These are phyloP conservation scores for Monilinia vaccinii-corymbosi DNA, from an alignment of 2,329 filamentous ascomycete genomes.

Conservation along the genomic window DNA sequence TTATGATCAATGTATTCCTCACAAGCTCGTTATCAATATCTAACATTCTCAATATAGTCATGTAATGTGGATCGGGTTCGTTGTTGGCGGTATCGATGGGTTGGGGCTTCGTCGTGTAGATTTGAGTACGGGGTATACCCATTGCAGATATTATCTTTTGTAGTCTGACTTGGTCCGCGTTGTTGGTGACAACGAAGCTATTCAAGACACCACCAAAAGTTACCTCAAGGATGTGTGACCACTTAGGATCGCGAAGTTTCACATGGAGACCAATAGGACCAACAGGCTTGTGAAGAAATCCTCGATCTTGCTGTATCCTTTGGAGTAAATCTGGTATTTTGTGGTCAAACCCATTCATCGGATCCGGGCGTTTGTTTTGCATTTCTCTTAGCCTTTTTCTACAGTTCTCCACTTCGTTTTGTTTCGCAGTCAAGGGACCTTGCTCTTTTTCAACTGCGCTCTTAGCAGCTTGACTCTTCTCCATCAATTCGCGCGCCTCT, in stretches of 20 bases:
- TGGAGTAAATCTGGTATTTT: conserved; percentile 55
- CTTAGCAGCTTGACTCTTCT: conserved; percentile 29
- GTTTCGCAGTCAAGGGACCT: conserved; percentile 36
- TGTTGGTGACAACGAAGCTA: conserved; percentile 73
- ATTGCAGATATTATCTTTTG: conserved; percentile 52
- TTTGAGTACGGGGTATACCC: conserved; percentile 32
- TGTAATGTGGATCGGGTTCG: conserved; percentile 63
- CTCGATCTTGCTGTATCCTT: conserved; percentile 58
- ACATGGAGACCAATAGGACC: conserved; percentile 78
- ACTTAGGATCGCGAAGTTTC: conserved; percentile 66
- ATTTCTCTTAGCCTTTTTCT: conserved; percentile 43
- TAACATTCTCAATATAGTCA: conserved; percentile 73
- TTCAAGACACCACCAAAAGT: conserved; percentile 61
- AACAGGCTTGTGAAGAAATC: conserved; percentile 64
- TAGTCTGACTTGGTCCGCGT: conserved; percentile 64
- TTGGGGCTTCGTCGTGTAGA: conserved; percentile 46
- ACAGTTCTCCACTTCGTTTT: conserved; percentile 43
- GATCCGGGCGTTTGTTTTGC: conserved; percentile 46
- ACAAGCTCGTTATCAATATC: conserved; percentile 75
- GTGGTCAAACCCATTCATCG: conserved; percentile 54
- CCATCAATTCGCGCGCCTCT: conserved; percentile 31
- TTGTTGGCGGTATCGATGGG: conserved; percentile 51
- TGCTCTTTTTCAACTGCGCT: conserved; percentile 28
- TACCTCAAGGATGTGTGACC: conserved; percentile 75
- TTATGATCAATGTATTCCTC: conserved; percentile 75